Evolutionary conservation across 1,139 yeast species (phyloP).

Genomic region (Scheffersomyces titani): DNA sequence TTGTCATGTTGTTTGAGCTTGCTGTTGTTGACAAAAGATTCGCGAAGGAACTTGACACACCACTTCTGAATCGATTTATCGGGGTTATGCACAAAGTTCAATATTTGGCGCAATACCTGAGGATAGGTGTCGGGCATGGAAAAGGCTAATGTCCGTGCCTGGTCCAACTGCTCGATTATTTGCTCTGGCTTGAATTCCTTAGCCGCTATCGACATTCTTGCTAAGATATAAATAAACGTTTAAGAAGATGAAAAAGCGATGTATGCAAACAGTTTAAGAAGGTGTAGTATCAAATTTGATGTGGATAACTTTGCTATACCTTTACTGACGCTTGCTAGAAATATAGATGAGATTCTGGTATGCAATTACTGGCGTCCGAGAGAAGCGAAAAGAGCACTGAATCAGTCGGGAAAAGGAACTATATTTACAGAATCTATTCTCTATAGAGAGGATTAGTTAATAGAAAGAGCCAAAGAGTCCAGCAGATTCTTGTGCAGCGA

Average conservation of each 20-base stretch:
- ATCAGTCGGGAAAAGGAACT: neutral
- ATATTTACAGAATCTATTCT: neutral
- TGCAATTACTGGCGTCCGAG: neutral
- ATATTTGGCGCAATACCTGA: constrained; percentile 54
- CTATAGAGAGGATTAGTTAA: neutral
- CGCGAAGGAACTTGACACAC: constrained; percentile 49
- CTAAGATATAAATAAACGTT: neutral
- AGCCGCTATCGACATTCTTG: neutral
- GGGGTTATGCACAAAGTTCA: constrained; percentile 40
- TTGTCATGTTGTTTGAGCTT: constrained; percentile 24
- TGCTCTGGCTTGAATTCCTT: constrained; percentile 13
- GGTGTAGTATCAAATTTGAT: neutral
- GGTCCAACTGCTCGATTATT: constrained; percentile 43
- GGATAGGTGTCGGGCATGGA: constrained; percentile 49
- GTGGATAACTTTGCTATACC: neutral
- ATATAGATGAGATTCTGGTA: neutral
- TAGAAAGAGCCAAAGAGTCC: neutral
- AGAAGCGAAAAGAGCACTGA: neutral
- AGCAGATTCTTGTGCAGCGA: neutral
- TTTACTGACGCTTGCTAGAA: neutral
- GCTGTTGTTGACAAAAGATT: constrained; percentile 34
- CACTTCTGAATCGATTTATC: constrained; percentile 41
- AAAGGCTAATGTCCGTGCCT: constrained; percentile 53
- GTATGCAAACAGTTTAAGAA: neutral
- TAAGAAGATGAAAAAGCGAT: neutral